Evolutionary conservation across 2,329 filamentous ascomycete genomes (phyloP).

Genomic region (Penicillium nordicum): DNA sequence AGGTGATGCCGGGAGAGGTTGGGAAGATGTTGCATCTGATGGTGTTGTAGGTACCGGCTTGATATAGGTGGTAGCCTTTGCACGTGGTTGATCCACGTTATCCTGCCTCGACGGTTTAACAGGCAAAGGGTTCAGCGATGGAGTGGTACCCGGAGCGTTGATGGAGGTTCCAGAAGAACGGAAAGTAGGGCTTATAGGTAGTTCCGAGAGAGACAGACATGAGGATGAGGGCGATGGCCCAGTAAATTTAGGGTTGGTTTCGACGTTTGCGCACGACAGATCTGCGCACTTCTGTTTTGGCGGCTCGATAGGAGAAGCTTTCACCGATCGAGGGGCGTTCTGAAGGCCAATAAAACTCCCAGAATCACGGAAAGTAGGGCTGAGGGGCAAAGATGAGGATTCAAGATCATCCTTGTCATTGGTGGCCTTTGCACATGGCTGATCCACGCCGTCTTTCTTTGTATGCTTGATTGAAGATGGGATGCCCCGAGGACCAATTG

Average conservation of each 20-base stretch:
- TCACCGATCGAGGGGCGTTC: background rate
- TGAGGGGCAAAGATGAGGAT: background rate
- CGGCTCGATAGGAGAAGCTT: background rate
- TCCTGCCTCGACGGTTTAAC: background rate
- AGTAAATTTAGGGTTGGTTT: background rate
- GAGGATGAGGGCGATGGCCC: background rate
- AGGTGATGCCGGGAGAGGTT: constrained; percentile 32
- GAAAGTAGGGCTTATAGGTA: constrained; percentile 2
- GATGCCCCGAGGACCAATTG: background rate
- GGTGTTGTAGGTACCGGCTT: background rate
- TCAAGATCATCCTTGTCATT: background rate
- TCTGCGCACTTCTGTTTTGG: background rate
- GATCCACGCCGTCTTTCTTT: background rate
- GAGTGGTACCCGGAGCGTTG: background rate
- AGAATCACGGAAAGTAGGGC: background rate
- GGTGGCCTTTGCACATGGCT: background rate
- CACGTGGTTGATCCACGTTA: background rate
- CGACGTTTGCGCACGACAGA: background rate
- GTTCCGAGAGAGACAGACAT: background rate
- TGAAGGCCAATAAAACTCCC: background rate
- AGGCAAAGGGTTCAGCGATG: background rate
- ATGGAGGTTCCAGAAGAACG: background rate
- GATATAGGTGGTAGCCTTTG: background rate
- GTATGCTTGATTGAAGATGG: background rate
- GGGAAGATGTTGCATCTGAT: constrained; percentile 20